Evolutionary conservation across 495 filamentous ascomycete genomes (phyloP).

Genomic region (Immersiella caudata): DNA sequence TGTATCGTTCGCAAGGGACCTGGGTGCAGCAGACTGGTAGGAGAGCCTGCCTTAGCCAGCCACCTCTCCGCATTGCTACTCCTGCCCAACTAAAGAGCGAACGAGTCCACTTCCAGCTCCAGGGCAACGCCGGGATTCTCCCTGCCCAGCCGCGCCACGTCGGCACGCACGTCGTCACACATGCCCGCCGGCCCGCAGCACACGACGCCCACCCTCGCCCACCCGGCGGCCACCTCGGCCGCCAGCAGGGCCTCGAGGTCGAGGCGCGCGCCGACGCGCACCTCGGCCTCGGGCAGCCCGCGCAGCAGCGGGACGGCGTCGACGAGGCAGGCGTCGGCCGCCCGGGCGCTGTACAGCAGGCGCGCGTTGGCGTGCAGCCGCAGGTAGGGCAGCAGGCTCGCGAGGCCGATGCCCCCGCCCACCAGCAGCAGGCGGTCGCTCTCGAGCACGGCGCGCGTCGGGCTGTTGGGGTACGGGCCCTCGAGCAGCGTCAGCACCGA

Average conservation of each 20-base stretch:
- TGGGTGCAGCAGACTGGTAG: too few species aligned
- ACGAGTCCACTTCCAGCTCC: too few species aligned
- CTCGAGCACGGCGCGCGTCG: slow-evolving; percentile 18
- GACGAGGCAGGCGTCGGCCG: slow-evolving; percentile 22
- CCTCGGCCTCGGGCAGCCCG: slow-evolving; percentile 32
- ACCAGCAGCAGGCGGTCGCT: slow-evolving; percentile 43
- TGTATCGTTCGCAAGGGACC: too few species aligned
- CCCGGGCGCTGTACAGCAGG: slow-evolving; percentile 41
- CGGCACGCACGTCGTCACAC: slow-evolving; percentile 28
- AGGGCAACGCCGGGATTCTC: too few species aligned
- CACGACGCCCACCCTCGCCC: slow-evolving; percentile 41
- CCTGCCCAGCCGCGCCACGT: slow-evolving; percentile 21
- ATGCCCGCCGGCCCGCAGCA: slow-evolving; percentile 39
- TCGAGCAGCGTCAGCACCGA: slow-evolving; percentile 36
- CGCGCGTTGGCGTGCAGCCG: slow-evolving; percentile 40
- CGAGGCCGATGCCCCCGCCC: slow-evolving; percentile 50
- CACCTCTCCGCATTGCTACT: too few species aligned
- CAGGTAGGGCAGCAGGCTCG: slow-evolving; percentile 38
- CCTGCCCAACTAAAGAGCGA: too few species aligned
- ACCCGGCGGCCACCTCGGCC: slow-evolving; percentile 35
- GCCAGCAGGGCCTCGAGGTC: slow-evolving; percentile 32
- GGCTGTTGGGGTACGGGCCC: slow-evolving; percentile 31
- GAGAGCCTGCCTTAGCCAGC: too few species aligned
- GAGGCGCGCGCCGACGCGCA: slow-evolving; percentile 39
- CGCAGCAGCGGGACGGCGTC: slow-evolving; percentile 29